These are phyloP conservation scores for Umbelopsis isabellina DNA, from an alignment of 192 early-diverging fungal genomes.

Conservation along the genomic window DNA sequence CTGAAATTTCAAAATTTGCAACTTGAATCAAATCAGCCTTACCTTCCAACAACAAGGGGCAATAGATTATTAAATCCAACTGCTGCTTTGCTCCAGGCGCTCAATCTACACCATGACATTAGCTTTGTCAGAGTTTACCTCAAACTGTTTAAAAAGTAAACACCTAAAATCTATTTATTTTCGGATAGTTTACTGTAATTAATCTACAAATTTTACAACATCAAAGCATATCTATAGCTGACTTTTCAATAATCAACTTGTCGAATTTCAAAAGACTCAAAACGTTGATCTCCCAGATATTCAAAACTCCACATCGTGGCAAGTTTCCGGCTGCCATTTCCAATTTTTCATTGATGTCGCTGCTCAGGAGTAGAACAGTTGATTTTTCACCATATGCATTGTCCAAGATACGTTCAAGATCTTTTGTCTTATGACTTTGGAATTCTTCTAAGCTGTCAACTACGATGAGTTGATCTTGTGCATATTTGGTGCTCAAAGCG, in stretches of 20 bases:
- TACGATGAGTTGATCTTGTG: conserved; percentile 86
- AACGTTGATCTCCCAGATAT: conserved; percentile 68
- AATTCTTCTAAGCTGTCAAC: conserved; percentile 68
- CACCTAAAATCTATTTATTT: no score
- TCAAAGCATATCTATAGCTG: conserved; percentile 62
- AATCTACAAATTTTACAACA: conserved; percentile 38
- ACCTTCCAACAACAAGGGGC: no score
- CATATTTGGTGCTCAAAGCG: conserved; percentile 87
- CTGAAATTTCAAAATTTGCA: no score
- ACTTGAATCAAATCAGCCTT: no score
- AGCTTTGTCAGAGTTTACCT: neutral
- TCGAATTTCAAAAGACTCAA: conserved; percentile 70
- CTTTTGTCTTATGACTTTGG: conserved; percentile 59
- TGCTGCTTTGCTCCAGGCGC: neutral
- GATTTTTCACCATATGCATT: conserved; percentile 47
- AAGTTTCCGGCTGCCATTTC: conserved; percentile 66
- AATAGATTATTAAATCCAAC: no score
- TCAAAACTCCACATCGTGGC: conserved; percentile 58
- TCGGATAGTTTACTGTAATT: neutral
- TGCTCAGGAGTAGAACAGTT: conserved; percentile 41
- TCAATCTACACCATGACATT: neutral
- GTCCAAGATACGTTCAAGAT: conserved; percentile 46
- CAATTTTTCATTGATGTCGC: conserved; percentile 48
- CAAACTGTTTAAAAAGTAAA: no score
- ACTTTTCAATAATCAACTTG: conserved; percentile 67